Evolutionary conservation across 169 alveolate genomes (phyloP), one percentile per base, ranked within the genome.

Genomic region (Cryptosporidium bovis): DNA sequence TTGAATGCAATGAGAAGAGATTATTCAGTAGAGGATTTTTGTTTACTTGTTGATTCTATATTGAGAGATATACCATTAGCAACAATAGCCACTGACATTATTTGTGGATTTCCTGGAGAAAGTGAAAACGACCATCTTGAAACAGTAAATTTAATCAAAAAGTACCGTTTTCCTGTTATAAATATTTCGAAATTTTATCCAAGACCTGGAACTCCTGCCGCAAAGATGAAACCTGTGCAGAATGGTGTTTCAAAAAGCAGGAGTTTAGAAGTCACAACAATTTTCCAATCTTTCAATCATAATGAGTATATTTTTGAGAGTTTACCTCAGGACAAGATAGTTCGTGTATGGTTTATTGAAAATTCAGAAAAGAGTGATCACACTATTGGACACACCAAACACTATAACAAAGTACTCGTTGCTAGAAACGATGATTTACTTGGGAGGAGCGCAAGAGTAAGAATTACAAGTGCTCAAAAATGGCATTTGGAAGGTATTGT

Each of bases 21-120:
- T 91, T 97, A 98, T 92, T 93, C 96, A 12, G 92, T 95, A 69
- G 99, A 95, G 84, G 99, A 98, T 82, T 98, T 98, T 83, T 92
- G 83, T 64, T 90, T 90, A 67, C 92, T 96, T 27, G 98, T 98
- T 84, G 98, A 94, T 66, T 93, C 92, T 71, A 92, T 97, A 33
- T 44, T 93, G 2, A 93, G 89, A 68, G 82, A 92, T 36, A 20
- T 96, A 34, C 99, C 98, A 15, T 87, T 95, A 64, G 92, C 97
- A 82, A 95, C 98, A 4, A 91, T 98, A 31, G 98, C 99, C 4
- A 98, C 99, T 6, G 99, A 98, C 90, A 95, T 98, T 83, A 98
- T 98, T 60, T 98, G 99, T 90, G 99, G 99, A 58, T 98, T 98
- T 83, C 99, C 99, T 6, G 94, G 97, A 7, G 99, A 98, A 90